These are phyloP conservation scores for Crotalaria pallida DNA, from an alignment of 306 rosid species.

Conservation along the genomic window DNA sequence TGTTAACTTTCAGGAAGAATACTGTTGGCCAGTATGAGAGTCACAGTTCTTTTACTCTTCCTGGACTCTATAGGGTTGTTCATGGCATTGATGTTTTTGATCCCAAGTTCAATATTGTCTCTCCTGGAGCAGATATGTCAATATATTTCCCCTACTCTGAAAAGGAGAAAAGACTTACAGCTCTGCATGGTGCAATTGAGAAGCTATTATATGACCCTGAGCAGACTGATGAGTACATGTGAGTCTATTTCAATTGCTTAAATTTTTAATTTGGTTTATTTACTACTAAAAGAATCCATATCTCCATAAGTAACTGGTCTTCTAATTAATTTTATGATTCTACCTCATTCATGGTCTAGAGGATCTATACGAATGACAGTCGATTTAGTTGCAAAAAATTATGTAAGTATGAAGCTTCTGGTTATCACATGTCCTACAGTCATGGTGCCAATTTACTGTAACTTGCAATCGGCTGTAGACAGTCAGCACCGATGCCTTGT, in stretches of 20 bases:
- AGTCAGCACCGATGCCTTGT: not conserved
- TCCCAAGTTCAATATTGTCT: conserved; percentile 95
- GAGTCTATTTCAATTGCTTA: conserved; percentile 32
- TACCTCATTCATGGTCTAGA: not conserved
- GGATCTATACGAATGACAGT: not conserved
- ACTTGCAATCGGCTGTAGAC: not conserved
- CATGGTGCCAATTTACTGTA: not conserved
- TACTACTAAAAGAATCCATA: not conserved
- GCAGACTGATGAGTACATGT: conserved; percentile 69
- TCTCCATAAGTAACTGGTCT: not conserved
- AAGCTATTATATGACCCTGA: conserved; percentile 55
- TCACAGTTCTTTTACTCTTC: conserved; percentile 84
- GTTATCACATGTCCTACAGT: not conserved
- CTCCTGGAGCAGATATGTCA: conserved; percentile 91
- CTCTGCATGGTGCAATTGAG: conserved; percentile 76
- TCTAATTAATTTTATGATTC: conserved; percentile 8
- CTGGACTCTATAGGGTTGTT: conserved; percentile 85
- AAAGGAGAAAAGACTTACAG: conserved; percentile 65
- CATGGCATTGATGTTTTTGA: conserved; percentile 96
- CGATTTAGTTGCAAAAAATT: not conserved
- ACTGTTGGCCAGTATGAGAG: conserved; percentile 96
- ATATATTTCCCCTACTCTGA: conserved; percentile 87
- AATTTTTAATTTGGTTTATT: not conserved
- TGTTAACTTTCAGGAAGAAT: conserved; percentile 56
- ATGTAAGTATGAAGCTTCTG: not conserved